Conservation (phyloP, 805 yeast species). For the Komagataella ulmi region DNA sequence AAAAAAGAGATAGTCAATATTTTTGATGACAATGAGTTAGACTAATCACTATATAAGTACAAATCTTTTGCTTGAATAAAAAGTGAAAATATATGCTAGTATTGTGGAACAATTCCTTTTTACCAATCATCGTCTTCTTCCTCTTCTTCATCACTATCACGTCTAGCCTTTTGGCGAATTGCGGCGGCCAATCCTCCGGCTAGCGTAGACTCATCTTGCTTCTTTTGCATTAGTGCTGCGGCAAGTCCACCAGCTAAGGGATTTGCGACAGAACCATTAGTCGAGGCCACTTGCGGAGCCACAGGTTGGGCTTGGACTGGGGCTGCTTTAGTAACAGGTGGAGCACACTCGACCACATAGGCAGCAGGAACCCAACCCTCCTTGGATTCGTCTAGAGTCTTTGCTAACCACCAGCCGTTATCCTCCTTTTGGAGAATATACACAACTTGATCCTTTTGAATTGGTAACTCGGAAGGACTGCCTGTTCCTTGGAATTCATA, state of each 20-base stretch:
- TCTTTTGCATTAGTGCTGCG: constrained; percentile 51
- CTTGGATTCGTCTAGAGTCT: constrained; percentile 53
- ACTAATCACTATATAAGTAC: not conserved
- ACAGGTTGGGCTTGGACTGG: constrained; percentile 22
- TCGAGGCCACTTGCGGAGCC: constrained; percentile 8
- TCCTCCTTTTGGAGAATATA: constrained; percentile 59
- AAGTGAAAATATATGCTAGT: not conserved
- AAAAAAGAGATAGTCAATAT: not conserved
- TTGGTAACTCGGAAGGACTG: constrained; percentile 67
- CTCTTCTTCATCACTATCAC: constrained; percentile 61
- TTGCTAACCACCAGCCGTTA: constrained; percentile 93
- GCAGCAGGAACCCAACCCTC: constrained; percentile 98
- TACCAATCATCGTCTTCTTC: constrained; percentile 44
- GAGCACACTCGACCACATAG: constrained; percentile 54
- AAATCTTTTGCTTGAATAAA: not conserved
- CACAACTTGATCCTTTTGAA: constrained; percentile 64
- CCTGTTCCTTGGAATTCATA: constrained; percentile 87
- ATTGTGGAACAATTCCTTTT: not conserved
- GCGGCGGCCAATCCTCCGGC: constrained; percentile 90
- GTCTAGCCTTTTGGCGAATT: constrained; percentile 59
- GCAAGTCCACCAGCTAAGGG: constrained; percentile 42
- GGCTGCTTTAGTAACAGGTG: constrained; percentile 26
- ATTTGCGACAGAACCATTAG: constrained; percentile 12
- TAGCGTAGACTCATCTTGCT: constrained; percentile 43
- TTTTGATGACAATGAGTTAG: not conserved